phyloP scores from a whole-genome alignment of 2,329 filamentous ascomycete genomes.

The Fusarium algeriense region DNA sequence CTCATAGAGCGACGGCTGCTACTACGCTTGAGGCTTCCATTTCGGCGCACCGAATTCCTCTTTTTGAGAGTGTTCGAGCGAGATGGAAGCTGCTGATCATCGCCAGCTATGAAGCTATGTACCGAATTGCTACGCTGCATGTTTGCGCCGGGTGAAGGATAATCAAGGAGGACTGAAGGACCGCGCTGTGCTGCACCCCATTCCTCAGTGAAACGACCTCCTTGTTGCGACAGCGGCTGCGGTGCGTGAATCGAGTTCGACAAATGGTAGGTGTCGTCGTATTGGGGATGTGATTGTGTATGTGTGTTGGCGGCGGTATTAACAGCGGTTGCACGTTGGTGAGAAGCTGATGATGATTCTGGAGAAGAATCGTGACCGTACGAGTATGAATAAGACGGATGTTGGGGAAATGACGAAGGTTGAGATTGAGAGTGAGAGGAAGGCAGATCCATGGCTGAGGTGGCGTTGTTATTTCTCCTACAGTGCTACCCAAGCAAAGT shows the following conservation, averaged over 20 bases:
- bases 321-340: slow-evolving; percentile 28
- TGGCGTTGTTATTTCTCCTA: slow-evolving; percentile 46
- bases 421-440: slow-evolving; percentile 41
- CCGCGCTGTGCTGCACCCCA: slow-evolving; percentile 78
- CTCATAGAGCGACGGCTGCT: slow-evolving; percentile 84
- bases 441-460: slow-evolving; percentile 51
- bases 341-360: slow-evolving; percentile 36
- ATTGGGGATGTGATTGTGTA: slow-evolving; percentile 23
- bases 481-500: slow-evolving; percentile 9
- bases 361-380: slow-evolving; percentile 41
- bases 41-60: slow-evolving; percentile 81
- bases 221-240: slow-evolving; percentile 40
- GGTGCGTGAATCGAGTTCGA: slow-evolving; percentile 36
- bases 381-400: slow-evolving; percentile 36
- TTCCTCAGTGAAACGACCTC: slow-evolving; percentile 74
- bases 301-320: slow-evolving; percentile 37
- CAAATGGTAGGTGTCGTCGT: slow-evolving; percentile 39
- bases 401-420: slow-evolving; percentile 39
- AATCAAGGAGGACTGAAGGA: slow-evolving; percentile 69
- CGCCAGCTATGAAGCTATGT: slow-evolving; percentile 64
- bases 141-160: slow-evolving; percentile 50
- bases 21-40: slow-evolving; percentile 80
- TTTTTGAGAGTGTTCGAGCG: slow-evolving; percentile 86
- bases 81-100: slow-evolving; percentile 58
- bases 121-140: slow-evolving; percentile 74